Evolutionary conservation across 148 eudicot genomes (phyloP), one percentile per base, ranked within the genome.

Genomic region (Chenopodium quinoa): DNA sequence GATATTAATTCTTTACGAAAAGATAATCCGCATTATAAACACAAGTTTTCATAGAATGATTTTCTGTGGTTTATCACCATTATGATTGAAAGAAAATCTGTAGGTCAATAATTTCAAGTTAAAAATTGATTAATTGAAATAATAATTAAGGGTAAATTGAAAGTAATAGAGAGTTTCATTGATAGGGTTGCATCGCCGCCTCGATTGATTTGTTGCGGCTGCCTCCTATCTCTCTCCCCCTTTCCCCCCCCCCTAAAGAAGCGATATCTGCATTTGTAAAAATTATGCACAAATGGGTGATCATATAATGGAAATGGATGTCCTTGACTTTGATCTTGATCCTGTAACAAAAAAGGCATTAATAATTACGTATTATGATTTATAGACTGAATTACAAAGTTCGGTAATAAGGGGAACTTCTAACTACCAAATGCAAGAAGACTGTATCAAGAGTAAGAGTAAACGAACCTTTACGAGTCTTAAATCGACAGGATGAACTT

Each of bases 401-500:
- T 37, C 7, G 7, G 6, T 37, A 37, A 37, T 4, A 4, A 37
- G 6, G 40, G 40, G 40, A 9, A 50, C 16, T 50, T 4, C 20
- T 17, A 4, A 14, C 20, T 56, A 56, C 6, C 62, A 56, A 17
- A 17, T 56, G 20, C 62, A 2, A 56, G 17, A 50, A 50, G 14
- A 50, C 12, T 56, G 3, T 2, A 12, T 56, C 62, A 12, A 67
- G 37, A 3, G 12, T 1, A 25, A 67, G 37, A 67, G 34, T 25
- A 29, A 67, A 74, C 88, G 72, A 63, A 88, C 91, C 87, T 87
- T 88, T 83, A 20, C 82, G 83, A 73, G 25, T 71, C 46, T 31
- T 79, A 44, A 81, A 87, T 69, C 91, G 83, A 78, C 95, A 92
- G 7, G 62, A 72, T 46, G 75, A 8, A 81, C 93, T 90, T 75